A percentile compares a stretch with the other conserved stretches of the same genome.
phyloP scores from a whole-genome alignment of 2,329 filamentous ascomycete genomes.

The Aspergillus sp. region DNA sequence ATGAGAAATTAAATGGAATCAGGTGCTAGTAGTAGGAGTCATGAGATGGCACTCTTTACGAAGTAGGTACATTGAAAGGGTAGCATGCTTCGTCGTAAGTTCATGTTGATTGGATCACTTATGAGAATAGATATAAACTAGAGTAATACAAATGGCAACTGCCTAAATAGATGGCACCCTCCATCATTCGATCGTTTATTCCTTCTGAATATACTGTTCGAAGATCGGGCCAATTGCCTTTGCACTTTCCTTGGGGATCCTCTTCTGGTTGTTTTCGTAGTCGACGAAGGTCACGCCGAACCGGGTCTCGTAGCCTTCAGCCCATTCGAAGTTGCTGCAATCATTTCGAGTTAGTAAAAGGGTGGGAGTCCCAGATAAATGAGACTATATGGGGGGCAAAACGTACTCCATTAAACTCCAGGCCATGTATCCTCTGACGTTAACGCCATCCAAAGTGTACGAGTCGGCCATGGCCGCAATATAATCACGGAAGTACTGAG shows the following conservation, averaged over 20 bases:
- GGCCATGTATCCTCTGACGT: conserved; percentile 77
- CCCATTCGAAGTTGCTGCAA: conserved; percentile 78
- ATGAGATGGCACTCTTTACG: too few relatives aligned
- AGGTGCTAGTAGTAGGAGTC: too few relatives aligned
- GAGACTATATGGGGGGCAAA: neutral
- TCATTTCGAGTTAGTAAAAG: neutral
- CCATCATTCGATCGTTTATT: conserved; percentile 23
- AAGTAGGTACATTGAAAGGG: too few relatives aligned
- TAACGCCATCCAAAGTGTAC: conserved; percentile 68
- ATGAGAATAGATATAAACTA: neutral
- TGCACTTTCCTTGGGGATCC: conserved; percentile 82
- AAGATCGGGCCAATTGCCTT: conserved; percentile 70
- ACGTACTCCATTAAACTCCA: conserved; percentile 79
- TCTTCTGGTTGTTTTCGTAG: conserved; percentile 74
- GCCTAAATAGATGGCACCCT: neutral
- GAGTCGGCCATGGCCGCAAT: conserved; percentile 75
- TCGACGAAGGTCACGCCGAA: conserved; percentile 85
- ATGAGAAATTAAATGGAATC: too few relatives aligned
- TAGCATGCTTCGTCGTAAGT: neutral
- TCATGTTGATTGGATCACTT: neutral
- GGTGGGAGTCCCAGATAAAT: too few relatives aligned
- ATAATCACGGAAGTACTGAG: conserved; percentile 76
- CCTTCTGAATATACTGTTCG: conserved; percentile 66
- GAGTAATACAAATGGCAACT: neutral
- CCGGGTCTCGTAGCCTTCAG: conserved; percentile 84